Base-by-base conservation (phyloP, 2,329 filamentous ascomycete genomes). In the Orbilia quercus region DNA sequence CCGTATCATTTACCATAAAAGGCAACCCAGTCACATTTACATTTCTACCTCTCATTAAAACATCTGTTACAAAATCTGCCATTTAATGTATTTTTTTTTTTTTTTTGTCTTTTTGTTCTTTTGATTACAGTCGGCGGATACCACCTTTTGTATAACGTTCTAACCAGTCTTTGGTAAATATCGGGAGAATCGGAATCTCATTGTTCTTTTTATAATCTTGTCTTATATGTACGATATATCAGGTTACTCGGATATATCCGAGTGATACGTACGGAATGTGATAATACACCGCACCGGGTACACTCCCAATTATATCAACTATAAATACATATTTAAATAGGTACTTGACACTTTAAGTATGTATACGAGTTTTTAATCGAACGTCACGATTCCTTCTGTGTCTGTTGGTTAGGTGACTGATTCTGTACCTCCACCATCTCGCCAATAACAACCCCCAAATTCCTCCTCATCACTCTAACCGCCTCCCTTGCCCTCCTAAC, bases 71-170 rank as follows among this genome's bases (percentile, higher is more conserved):
- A 20, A 36, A 28, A 48, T 20, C 50, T 25, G 31, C 34, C 44
- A 42, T 59, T 55, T 71, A 71, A 71, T 71, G 16, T 57, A 48
- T 50, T 57, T 36, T 20, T 18, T 22, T 59, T 25, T 36, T 54
- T 59, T 18, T 60, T 14, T 54, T 25, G 7, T 16, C 31, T 54
- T 51, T 28, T 59, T 60, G n/a, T 34, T 53, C 23, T 14, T 45
- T 34, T 51, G 51, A 44, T 48, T 40, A 14, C 3, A 4, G 59
- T 54, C 40, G 54, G 44, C 34, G 63, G 51, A 67, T 64, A 72
- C 67, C 59, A 72, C 45, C n/a, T n/a, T 23, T 20, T 72, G 67
- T 72, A 72, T 34, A 72, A 57, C 54, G 60, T 20, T 42, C 23
- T 34, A 25, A 11, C 18, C 7, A 34, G 12, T 44, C 53, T 55